A percentile compares a stretch with the other conserved stretches of the same genome.
phyloP scores from a whole-genome alignment of 306 rosid species.

The Sphenostylis stenocarpa region DNA sequence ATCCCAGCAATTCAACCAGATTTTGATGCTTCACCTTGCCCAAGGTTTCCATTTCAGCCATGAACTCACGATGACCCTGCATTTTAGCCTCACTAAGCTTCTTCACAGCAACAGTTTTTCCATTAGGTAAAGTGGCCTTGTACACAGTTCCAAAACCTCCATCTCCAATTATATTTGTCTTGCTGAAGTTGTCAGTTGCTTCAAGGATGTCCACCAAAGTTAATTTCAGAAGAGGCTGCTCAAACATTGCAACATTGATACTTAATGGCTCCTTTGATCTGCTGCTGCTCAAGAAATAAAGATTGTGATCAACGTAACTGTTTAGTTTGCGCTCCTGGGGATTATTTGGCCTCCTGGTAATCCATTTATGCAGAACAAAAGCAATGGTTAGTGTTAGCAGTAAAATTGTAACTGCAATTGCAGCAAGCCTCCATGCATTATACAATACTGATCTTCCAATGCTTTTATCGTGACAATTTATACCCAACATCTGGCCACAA shows the following conservation, averaged over 20 bases:
- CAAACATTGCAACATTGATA: slow-evolving; percentile 90
- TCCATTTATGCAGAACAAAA: slow-evolving; percentile 56
- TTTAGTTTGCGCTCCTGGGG: slow-evolving; percentile 64
- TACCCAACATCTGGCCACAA: slow-evolving; percentile 69
- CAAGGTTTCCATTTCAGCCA: slow-evolving; percentile 97
- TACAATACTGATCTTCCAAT: slow-evolving; percentile 51
- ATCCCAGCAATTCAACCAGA: slow-evolving; percentile 85
- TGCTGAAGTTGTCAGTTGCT: slow-evolving; percentile 97
- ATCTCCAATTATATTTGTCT: slow-evolving; percentile 91
- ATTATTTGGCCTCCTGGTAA: slow-evolving; percentile 53
- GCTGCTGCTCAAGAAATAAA: slow-evolving; percentile 88
- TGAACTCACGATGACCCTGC: slow-evolving; percentile 91
- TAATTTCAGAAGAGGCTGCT: slow-evolving; percentile 88
- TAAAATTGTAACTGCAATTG: slow-evolving; percentile 47
- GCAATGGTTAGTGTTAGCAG: slow-evolving; percentile 47
- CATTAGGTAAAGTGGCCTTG: slow-evolving; percentile 81
- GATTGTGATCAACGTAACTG: slow-evolving; percentile 66
- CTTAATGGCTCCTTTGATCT: slow-evolving; percentile 92
- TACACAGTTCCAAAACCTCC: slow-evolving; percentile 99
- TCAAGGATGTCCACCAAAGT: slow-evolving; percentile 72
- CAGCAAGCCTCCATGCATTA: slow-evolving; percentile 72
- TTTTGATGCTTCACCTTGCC: slow-evolving; percentile 96
- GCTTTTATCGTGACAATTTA: slow-evolving; percentile 52
- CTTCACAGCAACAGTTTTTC: slow-evolving; percentile 86
- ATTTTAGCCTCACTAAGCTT: slow-evolving; percentile 93